A percentile compares a stretch with the other conserved stretches of the same genome.
phyloP scores from a whole-genome alignment of 2,329 filamentous ascomycete genomes.

The Hypocrella siamensis region DNA sequence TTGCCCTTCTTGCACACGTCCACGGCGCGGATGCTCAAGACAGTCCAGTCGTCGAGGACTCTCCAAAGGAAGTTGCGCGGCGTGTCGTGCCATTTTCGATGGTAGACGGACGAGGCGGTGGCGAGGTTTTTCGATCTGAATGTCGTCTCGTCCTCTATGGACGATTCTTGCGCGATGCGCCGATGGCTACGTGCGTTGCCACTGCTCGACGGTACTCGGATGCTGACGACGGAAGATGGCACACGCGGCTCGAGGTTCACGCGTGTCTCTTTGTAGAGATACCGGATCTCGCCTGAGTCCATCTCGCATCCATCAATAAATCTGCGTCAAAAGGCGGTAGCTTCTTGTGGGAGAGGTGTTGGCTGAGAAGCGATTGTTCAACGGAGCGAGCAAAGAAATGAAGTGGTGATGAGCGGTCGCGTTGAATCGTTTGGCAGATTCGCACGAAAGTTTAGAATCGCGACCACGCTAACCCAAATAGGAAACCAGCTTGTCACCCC shows the following conservation, averaged over 20 bases:
- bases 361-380: background rate
- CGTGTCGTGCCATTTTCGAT: constrained; percentile 57
- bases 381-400: too few relatives aligned
- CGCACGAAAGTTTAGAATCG: too few relatives aligned
- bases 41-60: constrained; percentile 61
- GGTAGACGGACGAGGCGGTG: constrained; percentile 67
- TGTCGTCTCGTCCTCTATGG: constrained; percentile 51
- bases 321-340: background rate
- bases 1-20: constrained; percentile 60
- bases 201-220: constrained; percentile 45
- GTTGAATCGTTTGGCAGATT: too few relatives aligned
- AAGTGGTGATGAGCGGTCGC: constrained; percentile 7
- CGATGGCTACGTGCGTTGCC: constrained; percentile 26
- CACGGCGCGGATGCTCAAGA: constrained; percentile 68
- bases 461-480: constrained; percentile 18
- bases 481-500: constrained; percentile 21
- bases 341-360: too few relatives aligned
- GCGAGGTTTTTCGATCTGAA: constrained; percentile 64
- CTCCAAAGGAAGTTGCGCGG: constrained; percentile 88
- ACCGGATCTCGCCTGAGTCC: constrained; percentile 45
- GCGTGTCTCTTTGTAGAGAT: constrained; percentile 74
- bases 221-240: constrained; percentile 51
- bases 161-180: constrained; percentile 17
- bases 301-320: constrained; percentile 49
- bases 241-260: constrained; percentile 65